Evolutionary conservation across 2,329 filamentous ascomycete genomes (phyloP), one percentile per base, ranked within the genome.

Genomic region (Aureobasidium namibiae): DNA sequence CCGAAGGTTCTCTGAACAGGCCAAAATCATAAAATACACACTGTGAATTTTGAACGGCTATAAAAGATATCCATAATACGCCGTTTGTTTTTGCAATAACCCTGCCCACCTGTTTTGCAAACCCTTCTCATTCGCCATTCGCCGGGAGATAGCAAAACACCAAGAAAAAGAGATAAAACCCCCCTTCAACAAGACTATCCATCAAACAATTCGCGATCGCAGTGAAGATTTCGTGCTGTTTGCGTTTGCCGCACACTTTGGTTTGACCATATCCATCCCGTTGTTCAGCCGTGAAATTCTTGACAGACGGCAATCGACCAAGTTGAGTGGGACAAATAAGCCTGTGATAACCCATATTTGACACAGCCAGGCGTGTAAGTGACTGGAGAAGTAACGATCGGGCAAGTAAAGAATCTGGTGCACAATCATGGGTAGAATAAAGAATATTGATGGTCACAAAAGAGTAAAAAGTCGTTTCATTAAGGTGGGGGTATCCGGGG

Each of bases 401-500:
- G 31, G 26, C 9, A 26, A 21, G n/a, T 31, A 21, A 33, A 33
- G 24, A 33, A 33, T 36, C 52, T 34, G n/a, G 14, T 34, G 52
- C 52, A 56, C 52, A 45, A 13, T 16, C 38, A 42, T 34, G 39
- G n/a, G 48, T 26, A 31, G 16, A 13, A 46, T 31, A 29, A 11
- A 21, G n/a, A 39, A 33, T 36, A 57, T 21, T 26, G 41, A 57
- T 46, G 29, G 54, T 57, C 54, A 57, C 54, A 56, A 53, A 48
- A n/a, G 34, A 48, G 41, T 46, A 57, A 57, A 57, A 48, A 48
- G 54, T 57, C 54, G 54, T 57, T 57, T 57, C 54, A 57, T 57
- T 57, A 57, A 57, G 54, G 42, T 57, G 54, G 54, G 54, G 54
- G n/a, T 57, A 57, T 57, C 54, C 54, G 54, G 42, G 54, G n/a